phyloP scores from a whole-genome alignment of 1,284 basidiomycete species.

The Apiotrichum siamense region DNA sequence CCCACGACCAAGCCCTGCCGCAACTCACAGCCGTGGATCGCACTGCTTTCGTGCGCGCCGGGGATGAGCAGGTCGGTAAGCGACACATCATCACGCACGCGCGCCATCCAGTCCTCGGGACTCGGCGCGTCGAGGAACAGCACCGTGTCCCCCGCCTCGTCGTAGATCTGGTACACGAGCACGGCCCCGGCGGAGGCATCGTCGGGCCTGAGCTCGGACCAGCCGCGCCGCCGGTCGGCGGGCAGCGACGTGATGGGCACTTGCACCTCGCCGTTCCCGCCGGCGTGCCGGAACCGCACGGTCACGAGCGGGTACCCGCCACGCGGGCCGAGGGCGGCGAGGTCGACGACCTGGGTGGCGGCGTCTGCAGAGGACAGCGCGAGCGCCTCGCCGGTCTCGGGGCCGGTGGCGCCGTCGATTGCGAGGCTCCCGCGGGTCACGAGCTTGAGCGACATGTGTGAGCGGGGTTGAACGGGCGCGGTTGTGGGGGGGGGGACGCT shows the following conservation, averaged over 20 bases:
- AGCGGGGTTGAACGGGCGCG: not conserved
- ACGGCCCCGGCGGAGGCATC: too few species aligned
- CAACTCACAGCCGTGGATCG: slow-evolving; percentile 32
- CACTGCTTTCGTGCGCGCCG: slow-evolving; percentile 52
- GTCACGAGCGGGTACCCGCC: slow-evolving; percentile 9
- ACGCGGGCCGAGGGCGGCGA: slow-evolving; percentile 2
- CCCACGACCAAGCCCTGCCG: not conserved
- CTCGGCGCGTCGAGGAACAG: slow-evolving; percentile 18
- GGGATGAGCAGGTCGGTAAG: slow-evolving; percentile 68
- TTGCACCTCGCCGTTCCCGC: not conserved
- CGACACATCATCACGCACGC: slow-evolving; percentile 57
- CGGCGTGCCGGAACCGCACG: not conserved
- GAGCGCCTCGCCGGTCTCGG: not conserved
- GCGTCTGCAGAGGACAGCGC: not conserved
- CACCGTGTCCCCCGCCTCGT: slow-evolving; percentile 6
- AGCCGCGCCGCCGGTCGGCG: slow-evolving; percentile 8
- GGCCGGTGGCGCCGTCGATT: not conserved
- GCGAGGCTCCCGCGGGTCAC: not conserved
- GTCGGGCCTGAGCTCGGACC: slow-evolving; percentile 5
- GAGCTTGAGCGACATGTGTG: slow-evolving; percentile 4
- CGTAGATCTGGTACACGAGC: slow-evolving; percentile 7
- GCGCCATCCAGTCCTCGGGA: slow-evolving; percentile 26
- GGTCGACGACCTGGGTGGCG: not conserved
- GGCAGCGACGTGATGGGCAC: slow-evolving; percentile 4
- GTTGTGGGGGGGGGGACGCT: not conserved